Base-by-base conservation (phyloP, 176 grass and related monocot species). In the Neostapfia colusana region DNA sequence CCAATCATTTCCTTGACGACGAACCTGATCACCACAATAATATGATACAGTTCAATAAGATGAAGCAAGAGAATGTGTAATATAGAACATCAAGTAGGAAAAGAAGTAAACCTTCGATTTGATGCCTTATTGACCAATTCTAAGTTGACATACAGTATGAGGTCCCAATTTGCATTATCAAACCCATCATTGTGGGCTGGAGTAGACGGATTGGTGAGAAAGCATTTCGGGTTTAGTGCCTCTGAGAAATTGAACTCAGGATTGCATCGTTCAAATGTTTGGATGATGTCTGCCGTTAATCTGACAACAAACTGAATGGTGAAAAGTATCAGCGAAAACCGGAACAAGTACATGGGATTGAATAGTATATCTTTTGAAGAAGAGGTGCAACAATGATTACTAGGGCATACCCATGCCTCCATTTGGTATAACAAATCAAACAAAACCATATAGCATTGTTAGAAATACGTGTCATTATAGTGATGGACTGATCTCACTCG, bases 1-100 rank as follows among this genome's bases (percentile, higher is more conserved):
- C 96, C 96, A 65, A 99, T 92, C 77, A 95, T 88, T 86, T 99
- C 96, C 82, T 99, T 95, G 80, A 95, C 96, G 35, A 90, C 39
- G 61, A 95, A 99, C 49, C 96, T 99, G 69, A 69, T 38, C 72
- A 79, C 2, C 65, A 80, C 48, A 81, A 80, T 80, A 74, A 70
- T 14, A 87, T 79, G 20, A 8, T 63, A 69, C 0, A 70, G 48
- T 75, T 88, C 27, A 80, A 70, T 39, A 76, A 35, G 46, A 81
- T 60, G 81, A 59, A 84, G 40, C 9, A 71, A 62, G 12, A 27
- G 43, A 84, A 76, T 46, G 25, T 16, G n/a, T 16, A 27, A 70
- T 8, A 69, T 13, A 1, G 12, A 79, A 46, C 20, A 38, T 20
- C 35, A 65, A 58, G 17, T 55, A 4, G 26, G 58, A 76, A 46